phyloP scores from a whole-genome alignment of 2,329 filamentous ascomycete species.

The Stachybotrys chartarum region DNA sequence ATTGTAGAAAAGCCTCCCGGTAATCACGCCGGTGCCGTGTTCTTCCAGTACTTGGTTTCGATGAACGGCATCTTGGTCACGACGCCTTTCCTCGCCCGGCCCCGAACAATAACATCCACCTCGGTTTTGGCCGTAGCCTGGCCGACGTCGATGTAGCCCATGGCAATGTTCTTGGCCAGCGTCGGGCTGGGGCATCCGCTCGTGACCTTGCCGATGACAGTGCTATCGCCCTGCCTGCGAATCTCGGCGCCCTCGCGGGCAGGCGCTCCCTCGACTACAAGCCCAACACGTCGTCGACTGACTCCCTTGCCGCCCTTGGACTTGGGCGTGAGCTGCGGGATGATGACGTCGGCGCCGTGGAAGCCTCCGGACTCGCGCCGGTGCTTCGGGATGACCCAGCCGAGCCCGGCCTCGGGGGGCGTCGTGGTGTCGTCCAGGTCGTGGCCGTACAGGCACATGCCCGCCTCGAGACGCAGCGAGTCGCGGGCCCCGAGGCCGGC shows the following conservation, averaged over 20 bases:
- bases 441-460: slow-evolving; percentile 99
- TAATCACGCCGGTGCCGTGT: background rate
- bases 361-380: slow-evolving; percentile 65
- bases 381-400: slow-evolving; percentile 80
- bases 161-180: slow-evolving; percentile 84
- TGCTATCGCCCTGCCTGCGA: slow-evolving; percentile 48
- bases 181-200: slow-evolving; percentile 87
- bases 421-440: slow-evolving; percentile 76
- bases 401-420: slow-evolving; percentile 48
- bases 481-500: slow-evolving; percentile 89
- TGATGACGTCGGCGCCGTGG: slow-evolving; percentile 73
- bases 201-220: slow-evolving; percentile 70
- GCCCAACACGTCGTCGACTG: slow-evolving; percentile 66
- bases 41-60: slow-evolving; percentile 61
- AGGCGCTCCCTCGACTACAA: slow-evolving; percentile 78
- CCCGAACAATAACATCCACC: slow-evolving; percentile 69
- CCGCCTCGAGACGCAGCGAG: slow-evolving; percentile 86
- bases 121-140: slow-evolving; percentile 80
- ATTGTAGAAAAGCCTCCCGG: background rate
- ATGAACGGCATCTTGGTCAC: slow-evolving; percentile 90
- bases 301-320: slow-evolving; percentile 67
- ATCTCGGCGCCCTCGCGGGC: slow-evolving; percentile 85
- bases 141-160: slow-evolving; percentile 83
- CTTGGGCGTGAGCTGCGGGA: slow-evolving; percentile 67
- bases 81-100: slow-evolving; percentile 64